Conservation (phyloP, 495 filamentous ascomycete species). For the Neurospora tetrasperma region DNA sequence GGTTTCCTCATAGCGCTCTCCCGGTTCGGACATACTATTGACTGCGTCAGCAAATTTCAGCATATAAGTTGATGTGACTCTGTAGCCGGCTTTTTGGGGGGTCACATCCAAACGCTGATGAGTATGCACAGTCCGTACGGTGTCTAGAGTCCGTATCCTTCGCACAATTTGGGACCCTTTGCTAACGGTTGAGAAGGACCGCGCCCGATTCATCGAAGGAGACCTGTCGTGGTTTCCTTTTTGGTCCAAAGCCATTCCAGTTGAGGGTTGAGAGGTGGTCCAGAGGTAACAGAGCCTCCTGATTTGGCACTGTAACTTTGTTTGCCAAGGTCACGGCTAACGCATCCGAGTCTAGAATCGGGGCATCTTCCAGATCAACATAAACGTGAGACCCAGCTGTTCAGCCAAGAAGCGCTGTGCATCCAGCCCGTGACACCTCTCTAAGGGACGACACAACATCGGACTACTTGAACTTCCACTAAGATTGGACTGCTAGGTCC, state of each 20-base stretch:
- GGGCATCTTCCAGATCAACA: background rate
- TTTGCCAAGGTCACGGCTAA: constrained; percentile 1
- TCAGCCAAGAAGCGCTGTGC: background rate
- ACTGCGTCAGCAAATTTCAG: background rate
- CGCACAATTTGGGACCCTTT: background rate
- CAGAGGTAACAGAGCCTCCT: background rate
- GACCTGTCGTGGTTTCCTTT: background rate
- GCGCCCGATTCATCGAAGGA: background rate
- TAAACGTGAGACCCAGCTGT: background rate
- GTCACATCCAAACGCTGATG: background rate
- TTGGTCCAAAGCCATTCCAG: background rate
- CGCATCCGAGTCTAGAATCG: background rate
- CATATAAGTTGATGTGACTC: background rate
- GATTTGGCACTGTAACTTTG: background rate
- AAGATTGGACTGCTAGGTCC: background rate
- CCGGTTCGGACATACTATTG: background rate
- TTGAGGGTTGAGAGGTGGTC: background rate
- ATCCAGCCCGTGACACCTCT: background rate
- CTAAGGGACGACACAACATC: background rate
- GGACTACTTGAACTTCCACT: background rate
- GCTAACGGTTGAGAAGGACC: background rate
- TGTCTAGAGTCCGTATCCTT: background rate
- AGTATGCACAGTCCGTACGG: background rate
- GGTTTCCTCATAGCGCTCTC: background rate
- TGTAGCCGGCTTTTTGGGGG: background rate